phyloP scores from a whole-genome alignment of 2,329 filamentous ascomycete species.

The Orbilia blumenaviensis region DNA sequence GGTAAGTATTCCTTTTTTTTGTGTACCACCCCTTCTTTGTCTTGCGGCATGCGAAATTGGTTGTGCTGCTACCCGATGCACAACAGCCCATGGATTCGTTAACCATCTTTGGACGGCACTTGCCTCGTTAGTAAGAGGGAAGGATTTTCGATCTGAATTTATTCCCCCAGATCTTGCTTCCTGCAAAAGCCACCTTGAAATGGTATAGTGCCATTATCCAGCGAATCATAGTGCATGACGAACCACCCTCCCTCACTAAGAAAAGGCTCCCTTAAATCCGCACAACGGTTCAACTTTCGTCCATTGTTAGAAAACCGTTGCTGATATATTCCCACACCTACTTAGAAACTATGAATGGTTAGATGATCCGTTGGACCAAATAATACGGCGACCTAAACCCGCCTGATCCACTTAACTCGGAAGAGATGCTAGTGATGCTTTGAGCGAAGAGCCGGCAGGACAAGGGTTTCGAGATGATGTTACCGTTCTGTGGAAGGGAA shows the following conservation, averaged over 20 bases:
- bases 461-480: slow-evolving; percentile 27
- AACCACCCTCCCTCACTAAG: slow-evolving; percentile 20
- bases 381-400: slow-evolving; percentile 46
- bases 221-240: slow-evolving; percentile 22
- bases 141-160: slow-evolving; percentile 43
- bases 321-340: slow-evolving; percentile 42
- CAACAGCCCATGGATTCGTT: slow-evolving; percentile 21
- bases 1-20: slow-evolving; percentile 21
- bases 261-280: slow-evolving; percentile 41
- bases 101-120: slow-evolving; percentile 32
- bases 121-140: slow-evolving; percentile 27
- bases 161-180: slow-evolving; percentile 44
- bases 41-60: slow-evolving; percentile 44
- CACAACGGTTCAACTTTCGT: slow-evolving; percentile 44
- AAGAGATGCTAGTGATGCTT: slow-evolving; percentile 2
- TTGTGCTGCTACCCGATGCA: slow-evolving; percentile 33
- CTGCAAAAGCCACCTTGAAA: slow-evolving; percentile 1
- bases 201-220: slow-evolving; percentile 2
- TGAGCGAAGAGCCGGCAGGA: slow-evolving; percentile 27
- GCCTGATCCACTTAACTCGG: slow-evolving; percentile 28
- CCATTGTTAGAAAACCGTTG: slow-evolving; percentile 44
- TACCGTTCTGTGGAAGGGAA: not conserved
- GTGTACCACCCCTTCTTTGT: slow-evolving; percentile 22
- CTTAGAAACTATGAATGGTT: slow-evolving; percentile 14
- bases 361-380: slow-evolving; percentile 35